phyloP scores from a whole-genome alignment of 2,329 filamentous ascomycete genomes.

The Fusarium sp. region DNA sequence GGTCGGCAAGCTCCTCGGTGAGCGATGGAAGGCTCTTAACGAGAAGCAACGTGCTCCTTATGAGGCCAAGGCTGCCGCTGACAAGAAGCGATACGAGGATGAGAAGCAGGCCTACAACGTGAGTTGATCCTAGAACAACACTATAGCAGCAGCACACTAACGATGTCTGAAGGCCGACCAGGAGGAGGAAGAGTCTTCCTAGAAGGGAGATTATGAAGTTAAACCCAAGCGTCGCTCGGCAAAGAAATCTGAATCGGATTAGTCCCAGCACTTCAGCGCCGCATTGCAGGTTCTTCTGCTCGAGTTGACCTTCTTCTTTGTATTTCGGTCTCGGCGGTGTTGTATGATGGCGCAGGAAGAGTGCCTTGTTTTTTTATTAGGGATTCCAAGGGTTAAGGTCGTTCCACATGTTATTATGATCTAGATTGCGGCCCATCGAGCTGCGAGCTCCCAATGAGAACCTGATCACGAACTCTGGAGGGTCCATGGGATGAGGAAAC shows the following conservation, averaged over 20 bases:
- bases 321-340: constrained; percentile 53
- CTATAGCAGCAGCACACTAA: constrained; percentile 40
- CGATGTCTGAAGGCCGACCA: constrained; percentile 60
- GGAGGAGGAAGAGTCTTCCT: constrained; percentile 67
- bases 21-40: constrained; percentile 97
- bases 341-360: constrained; percentile 55
- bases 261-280: constrained; percentile 15
- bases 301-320: constrained; percentile 43
- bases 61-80: constrained; percentile 93
- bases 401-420: constrained; percentile 47
- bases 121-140: constrained; percentile 50
- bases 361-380: constrained; percentile 51
- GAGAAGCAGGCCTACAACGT: constrained; percentile 96
- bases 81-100: constrained; percentile 99
- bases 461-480: constrained; percentile 37
- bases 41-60: constrained; percentile 94
- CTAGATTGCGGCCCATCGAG: constrained; percentile 43
- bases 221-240: constrained; percentile 20
- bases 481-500: constrained; percentile 42
- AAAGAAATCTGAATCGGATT: constrained; percentile 19
- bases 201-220: constrained; percentile 21
- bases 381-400: constrained; percentile 49
- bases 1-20: constrained; percentile 97
- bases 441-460: constrained; percentile 40
- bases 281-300: constrained; percentile 22